Base-by-base conservation (phyloP, 306 rosid genomes). In the Ochetophila trinervis region DNA sequence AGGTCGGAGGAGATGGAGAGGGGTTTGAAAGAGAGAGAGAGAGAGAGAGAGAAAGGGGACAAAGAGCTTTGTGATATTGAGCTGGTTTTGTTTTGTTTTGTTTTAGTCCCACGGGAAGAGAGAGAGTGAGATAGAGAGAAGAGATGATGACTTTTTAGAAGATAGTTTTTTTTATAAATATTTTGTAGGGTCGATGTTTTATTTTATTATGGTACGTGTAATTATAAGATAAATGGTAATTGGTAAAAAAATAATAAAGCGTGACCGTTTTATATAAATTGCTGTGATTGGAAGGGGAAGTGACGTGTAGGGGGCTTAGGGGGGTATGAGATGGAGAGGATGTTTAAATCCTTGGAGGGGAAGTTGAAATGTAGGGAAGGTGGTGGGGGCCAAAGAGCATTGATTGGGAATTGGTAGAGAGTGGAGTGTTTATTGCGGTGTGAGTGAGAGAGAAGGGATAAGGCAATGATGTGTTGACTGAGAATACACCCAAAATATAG, bases 391-490 rank as follows among this genome's bases (percentile, higher is more conserved):
- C 69, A 0, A 60, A 6, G 36, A 8, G 50, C 23, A 49, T 73
- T 76, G 75, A 81, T 61, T 76, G 65, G 17, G 53, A 22, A 58
- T 9, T 72, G 21, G 63, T n/a, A 34, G 16, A 5, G 45, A 40
- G 45, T 40, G 45, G 14, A 8, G 45, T 37, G 44, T 3, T 1
- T 37, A 10, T 37, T 8, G 11, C 10, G 8, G 11, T 49, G 53
- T 50, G 54, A 10, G 40, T 11, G 44, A 16, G 30, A 21, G 18
- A 17, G 57, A 73, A 59, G 70, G 6, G 80, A 79, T 73, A 79
- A 76, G 83, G 55, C 68, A 63, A 66, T 40, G 82, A 62, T 21
- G 76, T 60, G 73, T 69, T 67, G 79, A 78, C 78, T 53, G 44
- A 57, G 53, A 59, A 49, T 37, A 53, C 53, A 59, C 32, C 32